Evolutionary conservation across 768 basidiomycete genomes (phyloP).

Genomic region (Mycena crocata): DNA sequence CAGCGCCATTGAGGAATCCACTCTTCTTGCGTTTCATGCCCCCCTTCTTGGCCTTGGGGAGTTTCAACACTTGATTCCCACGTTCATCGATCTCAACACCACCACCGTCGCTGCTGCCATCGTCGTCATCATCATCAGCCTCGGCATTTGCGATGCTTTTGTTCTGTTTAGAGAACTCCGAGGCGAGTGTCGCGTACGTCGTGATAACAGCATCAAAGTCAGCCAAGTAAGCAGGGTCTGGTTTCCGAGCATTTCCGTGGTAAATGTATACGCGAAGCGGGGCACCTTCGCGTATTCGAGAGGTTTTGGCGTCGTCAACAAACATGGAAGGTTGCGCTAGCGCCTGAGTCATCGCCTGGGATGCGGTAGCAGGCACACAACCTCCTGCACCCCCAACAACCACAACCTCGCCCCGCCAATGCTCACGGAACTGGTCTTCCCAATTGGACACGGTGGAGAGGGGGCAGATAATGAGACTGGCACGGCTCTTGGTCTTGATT

Average conservation of each 20-base stretch:
- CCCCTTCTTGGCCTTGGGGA: slow-evolving; percentile 75
- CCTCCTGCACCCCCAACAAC: slow-evolving; percentile 84
- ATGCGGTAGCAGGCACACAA: slow-evolving; percentile 49
- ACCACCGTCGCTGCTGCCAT: slow-evolving; percentile 71
- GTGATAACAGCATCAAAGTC: slow-evolving; percentile 98
- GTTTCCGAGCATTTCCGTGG: slow-evolving; percentile 89
- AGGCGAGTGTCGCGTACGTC: slow-evolving; percentile 94
- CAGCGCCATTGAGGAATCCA: slow-evolving; percentile 47
- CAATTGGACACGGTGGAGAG: slow-evolving; percentile 97
- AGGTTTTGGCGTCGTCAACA: slow-evolving; percentile 47
- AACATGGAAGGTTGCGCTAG: slow-evolving; percentile 46
- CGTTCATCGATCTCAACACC: slow-evolving; percentile 75
- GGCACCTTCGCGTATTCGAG: slow-evolving; percentile 58
- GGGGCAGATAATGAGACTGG: slow-evolving; percentile 96
- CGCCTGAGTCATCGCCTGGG: slow-evolving; percentile 50
- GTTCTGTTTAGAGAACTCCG: slow-evolving; percentile 92
- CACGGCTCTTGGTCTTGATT: slow-evolving; percentile 86
- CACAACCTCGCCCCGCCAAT: slow-evolving; percentile 90
- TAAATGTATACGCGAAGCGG: slow-evolving; percentile 92
- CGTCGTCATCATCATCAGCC: slow-evolving; percentile 76
- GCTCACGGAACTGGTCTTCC: slow-evolving; percentile 98
- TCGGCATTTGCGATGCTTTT: slow-evolving; percentile 69
- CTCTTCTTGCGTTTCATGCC: slow-evolving; percentile 76
- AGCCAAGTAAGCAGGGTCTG: slow-evolving; percentile 88
- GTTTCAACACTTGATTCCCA: slow-evolving; percentile 69